A percentile compares a stretch with the other conserved stretches of the same genome.
These are phyloP conservation scores for Cucumis sativus DNA, from an alignment of 306 rosid species.

Conservation along the genomic window DNA sequence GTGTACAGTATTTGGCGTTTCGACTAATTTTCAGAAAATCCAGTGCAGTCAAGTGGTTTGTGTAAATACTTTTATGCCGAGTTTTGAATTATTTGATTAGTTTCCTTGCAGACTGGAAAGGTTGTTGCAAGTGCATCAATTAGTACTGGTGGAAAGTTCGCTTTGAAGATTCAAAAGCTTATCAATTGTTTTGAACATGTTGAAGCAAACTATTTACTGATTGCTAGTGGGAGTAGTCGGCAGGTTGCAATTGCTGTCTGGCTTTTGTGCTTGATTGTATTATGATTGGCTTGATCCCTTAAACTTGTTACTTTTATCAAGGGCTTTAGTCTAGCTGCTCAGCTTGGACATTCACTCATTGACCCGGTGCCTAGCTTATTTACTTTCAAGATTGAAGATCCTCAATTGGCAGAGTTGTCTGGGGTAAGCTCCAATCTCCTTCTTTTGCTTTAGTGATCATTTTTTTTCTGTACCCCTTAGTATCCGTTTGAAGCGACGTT, in stretches of 20 bases:
- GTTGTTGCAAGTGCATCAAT: slow-evolving; percentile 42
- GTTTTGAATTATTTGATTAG: slow-evolving; percentile 30
- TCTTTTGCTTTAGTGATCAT: background rate
- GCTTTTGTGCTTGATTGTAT: slow-evolving; percentile 16
- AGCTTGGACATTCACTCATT: slow-evolving; percentile 82
- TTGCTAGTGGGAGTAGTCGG: slow-evolving; percentile 73
- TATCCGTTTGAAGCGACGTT: no score
- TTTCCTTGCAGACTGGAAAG: slow-evolving; percentile 75
- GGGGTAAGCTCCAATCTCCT: slow-evolving; percentile 46
- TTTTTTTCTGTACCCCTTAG: background rate
- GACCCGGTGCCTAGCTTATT: slow-evolving; percentile 88
- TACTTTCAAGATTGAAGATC: slow-evolving; percentile 76
- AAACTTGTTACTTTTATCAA: slow-evolving; percentile 23
- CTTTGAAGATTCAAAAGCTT: slow-evolving; percentile 46
- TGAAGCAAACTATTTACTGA: slow-evolving; percentile 76
- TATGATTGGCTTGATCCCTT: slow-evolving; percentile 4
- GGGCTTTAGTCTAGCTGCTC: slow-evolving; percentile 83
- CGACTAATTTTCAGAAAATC: background rate
- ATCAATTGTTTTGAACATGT: slow-evolving; percentile 26
- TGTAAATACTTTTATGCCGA: slow-evolving; percentile 21
- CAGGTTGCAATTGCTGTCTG: slow-evolving; percentile 49
- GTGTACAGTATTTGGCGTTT: background rate
- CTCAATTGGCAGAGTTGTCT: slow-evolving; percentile 48
- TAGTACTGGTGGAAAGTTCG: slow-evolving; percentile 36
- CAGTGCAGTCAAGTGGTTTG: background rate